phyloP scores from a whole-genome alignment of 805 yeast species.

The Ogataea philodendri region DNA sequence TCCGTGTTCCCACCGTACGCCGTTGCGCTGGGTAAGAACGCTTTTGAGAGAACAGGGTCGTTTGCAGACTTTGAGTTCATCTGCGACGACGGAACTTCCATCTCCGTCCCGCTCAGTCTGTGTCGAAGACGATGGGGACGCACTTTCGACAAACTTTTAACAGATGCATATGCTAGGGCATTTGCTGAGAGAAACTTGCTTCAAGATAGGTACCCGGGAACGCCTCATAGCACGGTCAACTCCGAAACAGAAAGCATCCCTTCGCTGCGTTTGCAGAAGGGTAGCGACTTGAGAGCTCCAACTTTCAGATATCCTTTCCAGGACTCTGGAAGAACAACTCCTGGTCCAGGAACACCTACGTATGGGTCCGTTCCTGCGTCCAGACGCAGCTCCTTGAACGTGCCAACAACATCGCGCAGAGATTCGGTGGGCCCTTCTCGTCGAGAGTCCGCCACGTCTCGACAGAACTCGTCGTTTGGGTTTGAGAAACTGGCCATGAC shows the following conservation, averaged over 20 bases:
- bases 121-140: conserved; percentile 77
- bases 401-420: conserved; percentile 25
- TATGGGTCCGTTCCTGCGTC: conserved; percentile 20
- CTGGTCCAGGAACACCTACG: conserved; percentile 12
- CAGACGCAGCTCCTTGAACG: conserved; percentile 36
- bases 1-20: conserved; percentile 77
- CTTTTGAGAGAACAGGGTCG: conserved; percentile 62
- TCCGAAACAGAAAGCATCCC: conserved; percentile 14
- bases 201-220: background rate
- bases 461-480: conserved; percentile 5
- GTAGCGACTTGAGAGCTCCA: conserved; percentile 37
- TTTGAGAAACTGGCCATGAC: conserved; percentile 5
- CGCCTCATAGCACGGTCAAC: conserved; percentile 5
- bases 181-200: conserved; percentile 31
- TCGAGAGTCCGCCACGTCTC: conserved; percentile 2
- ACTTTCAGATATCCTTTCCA: conserved; percentile 71
- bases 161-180: conserved; percentile 64
- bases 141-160: conserved; percentile 58
- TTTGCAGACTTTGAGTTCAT: conserved; percentile 71
- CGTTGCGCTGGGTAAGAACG: conserved; percentile 72
- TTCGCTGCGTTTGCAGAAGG: conserved; percentile 11
- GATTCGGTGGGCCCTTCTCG: conserved; percentile 3
- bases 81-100: conserved; percentile 66
- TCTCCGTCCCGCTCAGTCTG: conserved; percentile 58
- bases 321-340: conserved; percentile 34